phyloP scores from a whole-genome alignment of 2,329 filamentous ascomycete species.

The Camillea tinctor region DNA sequence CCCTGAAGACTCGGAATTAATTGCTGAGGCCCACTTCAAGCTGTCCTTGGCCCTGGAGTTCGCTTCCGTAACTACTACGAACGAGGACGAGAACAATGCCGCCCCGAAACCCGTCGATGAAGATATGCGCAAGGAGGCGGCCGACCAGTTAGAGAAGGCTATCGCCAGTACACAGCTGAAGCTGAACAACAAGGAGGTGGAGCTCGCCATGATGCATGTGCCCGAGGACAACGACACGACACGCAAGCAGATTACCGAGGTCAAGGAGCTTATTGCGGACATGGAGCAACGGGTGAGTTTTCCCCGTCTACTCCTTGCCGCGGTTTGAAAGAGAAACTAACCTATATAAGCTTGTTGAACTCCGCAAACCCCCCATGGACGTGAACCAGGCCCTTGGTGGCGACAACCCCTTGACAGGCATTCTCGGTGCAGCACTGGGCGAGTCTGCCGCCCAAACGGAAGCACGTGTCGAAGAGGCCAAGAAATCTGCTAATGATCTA shows the following conservation, averaged over 20 bases:
- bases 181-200: slow-evolving; percentile 66
- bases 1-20: slow-evolving; percentile 74
- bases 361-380: slow-evolving; percentile 62
- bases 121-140: slow-evolving; percentile 67
- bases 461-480: slow-evolving; percentile 68
- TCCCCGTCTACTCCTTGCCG: slow-evolving; percentile 24
- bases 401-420: slow-evolving; percentile 52
- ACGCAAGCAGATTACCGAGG: slow-evolving; percentile 64
- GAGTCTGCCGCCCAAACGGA: slow-evolving; percentile 60
- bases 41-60: slow-evolving; percentile 94
- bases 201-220: slow-evolving; percentile 60
- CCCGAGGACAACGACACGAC: slow-evolving; percentile 66
- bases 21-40: slow-evolving; percentile 96
- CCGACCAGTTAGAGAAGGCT: slow-evolving; percentile 68
- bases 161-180: slow-evolving; percentile 72
- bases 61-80: slow-evolving; percentile 69
- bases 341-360: slow-evolving; percentile 58
- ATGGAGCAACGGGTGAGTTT: slow-evolving; percentile 70
- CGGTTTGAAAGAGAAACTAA: slow-evolving; percentile 19
- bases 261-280: slow-evolving; percentile 75
- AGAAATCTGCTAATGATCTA: slow-evolving; percentile 71
- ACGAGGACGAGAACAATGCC: slow-evolving; percentile 48
- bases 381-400: slow-evolving; percentile 54
- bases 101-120: slow-evolving; percentile 61
- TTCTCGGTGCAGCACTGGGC: slow-evolving; percentile 63